These are phyloP conservation scores for Entrophospora sp. DNA, from an alignment of 192 early-diverging fungal species.

Conservation along the genomic window DNA sequence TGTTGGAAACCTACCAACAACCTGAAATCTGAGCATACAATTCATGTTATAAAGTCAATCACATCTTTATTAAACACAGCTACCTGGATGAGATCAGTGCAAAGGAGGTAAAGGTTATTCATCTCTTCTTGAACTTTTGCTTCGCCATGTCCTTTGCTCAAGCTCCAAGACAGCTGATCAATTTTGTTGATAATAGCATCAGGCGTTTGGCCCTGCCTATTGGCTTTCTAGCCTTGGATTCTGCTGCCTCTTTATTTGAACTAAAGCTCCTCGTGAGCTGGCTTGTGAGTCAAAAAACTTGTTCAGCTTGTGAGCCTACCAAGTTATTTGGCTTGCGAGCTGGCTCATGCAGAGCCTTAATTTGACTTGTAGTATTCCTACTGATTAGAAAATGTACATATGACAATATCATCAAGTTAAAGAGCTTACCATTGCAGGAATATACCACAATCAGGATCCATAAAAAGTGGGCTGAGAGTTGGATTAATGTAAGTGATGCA, in stretches of 20 bases:
- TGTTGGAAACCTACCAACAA: slow-evolving; percentile 1
- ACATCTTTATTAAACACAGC: slow-evolving; percentile 5
- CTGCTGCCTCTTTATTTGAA: not conserved
- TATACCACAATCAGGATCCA: slow-evolving; percentile 18
- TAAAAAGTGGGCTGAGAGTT: slow-evolving; percentile 10
- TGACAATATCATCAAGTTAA: slow-evolving; percentile 21
- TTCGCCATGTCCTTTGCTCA: slow-evolving; percentile 11
- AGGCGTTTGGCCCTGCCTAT: no score
- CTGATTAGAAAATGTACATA: slow-evolving; percentile 8
- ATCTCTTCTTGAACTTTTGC: slow-evolving; percentile 19
- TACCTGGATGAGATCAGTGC: slow-evolving; percentile 4
- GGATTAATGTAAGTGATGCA: slow-evolving; percentile 22
- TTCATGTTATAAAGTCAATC: slow-evolving; percentile 17
- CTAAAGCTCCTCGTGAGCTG: no score
- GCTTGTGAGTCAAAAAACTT: no score
- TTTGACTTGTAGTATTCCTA: slow-evolving; percentile 9
- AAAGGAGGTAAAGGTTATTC: slow-evolving; percentile 10
- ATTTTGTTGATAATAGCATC: slow-evolving; percentile 19
- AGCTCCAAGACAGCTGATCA: slow-evolving; percentile 1
- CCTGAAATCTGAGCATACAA: slow-evolving; percentile 12
- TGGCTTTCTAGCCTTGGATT: slow-evolving; percentile 11
- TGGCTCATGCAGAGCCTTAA: no score
- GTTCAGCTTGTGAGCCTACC: no score
- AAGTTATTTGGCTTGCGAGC: no score
- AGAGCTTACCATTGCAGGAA: slow-evolving; percentile 14